Evolutionary conservation across 2,329 filamentous ascomycete species (phyloP).

Genomic region (Zymoseptoria tritici): DNA sequence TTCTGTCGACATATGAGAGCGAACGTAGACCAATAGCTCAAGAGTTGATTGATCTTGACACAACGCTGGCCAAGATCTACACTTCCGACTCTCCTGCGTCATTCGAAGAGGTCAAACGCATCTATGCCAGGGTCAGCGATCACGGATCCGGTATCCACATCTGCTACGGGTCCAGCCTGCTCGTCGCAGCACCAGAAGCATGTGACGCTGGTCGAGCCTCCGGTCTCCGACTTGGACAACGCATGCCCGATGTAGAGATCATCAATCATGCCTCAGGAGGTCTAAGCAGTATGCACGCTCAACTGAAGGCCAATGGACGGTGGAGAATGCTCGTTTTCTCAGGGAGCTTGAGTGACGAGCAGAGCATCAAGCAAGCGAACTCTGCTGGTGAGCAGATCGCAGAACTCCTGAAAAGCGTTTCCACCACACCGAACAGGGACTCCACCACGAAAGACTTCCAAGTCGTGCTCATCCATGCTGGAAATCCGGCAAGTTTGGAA

Average conservation of each 20-base stretch:
- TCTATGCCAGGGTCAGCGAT: constrained; percentile 5
- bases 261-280: constrained; percentile 9
- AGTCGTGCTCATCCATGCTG: constrained; percentile 6
- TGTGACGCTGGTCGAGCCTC: neutral
- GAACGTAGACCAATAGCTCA: constrained; percentile 15
- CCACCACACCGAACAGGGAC: neutral
- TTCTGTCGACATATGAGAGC: constrained; percentile 17
- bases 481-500: neutral
- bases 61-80: constrained; percentile 13
- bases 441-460: neutral
- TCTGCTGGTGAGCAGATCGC: neutral
- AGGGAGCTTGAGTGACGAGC: constrained; percentile 4
- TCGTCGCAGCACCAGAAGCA: neutral
- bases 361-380: constrained; percentile 1
- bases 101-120: constrained; percentile 7
- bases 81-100: constrained; percentile 4
- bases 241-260: constrained; percentile 7
- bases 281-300: constrained; percentile 3
- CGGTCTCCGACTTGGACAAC: neutral
- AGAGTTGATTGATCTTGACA: constrained; percentile 19
- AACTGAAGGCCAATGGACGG: constrained; percentile 10
- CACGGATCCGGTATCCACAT: neutral
- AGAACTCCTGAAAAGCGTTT: neutral
- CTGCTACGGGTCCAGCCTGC: neutral
- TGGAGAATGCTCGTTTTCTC: constrained; percentile 18